Conservation (phyloP, 2,329 filamentous ascomycete genomes). For the Neurospora sp. region DNA sequence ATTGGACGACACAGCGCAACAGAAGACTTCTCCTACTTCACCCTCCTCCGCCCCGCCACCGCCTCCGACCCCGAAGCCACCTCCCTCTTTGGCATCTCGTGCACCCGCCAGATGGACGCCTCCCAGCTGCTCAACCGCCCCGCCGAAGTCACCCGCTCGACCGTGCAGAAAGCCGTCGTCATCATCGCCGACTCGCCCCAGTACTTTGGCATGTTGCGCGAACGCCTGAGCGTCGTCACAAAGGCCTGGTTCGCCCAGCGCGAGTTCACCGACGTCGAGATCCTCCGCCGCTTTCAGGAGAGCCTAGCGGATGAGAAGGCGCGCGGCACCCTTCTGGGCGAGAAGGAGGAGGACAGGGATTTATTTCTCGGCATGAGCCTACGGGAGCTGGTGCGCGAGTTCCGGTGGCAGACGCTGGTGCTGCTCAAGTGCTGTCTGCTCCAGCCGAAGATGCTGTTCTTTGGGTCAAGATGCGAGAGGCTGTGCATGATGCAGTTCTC, state of each 20-base stretch:
- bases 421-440: constrained; percentile 88
- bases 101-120: constrained; percentile 82
- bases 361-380: constrained; percentile 83
- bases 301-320: constrained; percentile 62
- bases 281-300: constrained; percentile 83
- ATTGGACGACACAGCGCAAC: constrained; percentile 46
- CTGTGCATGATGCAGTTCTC: constrained; percentile 99
- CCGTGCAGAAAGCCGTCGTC: constrained; percentile 95
- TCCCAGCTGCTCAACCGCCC: constrained; percentile 67
- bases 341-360: constrained; percentile 66
- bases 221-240: constrained; percentile 83
- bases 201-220: constrained; percentile 79
- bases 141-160: constrained; percentile 87
- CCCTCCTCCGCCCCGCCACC: constrained; percentile 58
- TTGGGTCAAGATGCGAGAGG: constrained; percentile 89
- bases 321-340: constrained; percentile 33
- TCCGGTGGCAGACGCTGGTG: constrained; percentile 88
- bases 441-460: constrained; percentile 99
- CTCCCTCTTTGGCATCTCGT: constrained; percentile 91
- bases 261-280: constrained; percentile 86
- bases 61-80: constrained; percentile 46
- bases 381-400: constrained; percentile 86
- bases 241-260: constrained; percentile 93
- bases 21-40: constrained; percentile 99
- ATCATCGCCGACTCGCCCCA: constrained; percentile 88